A percentile compares a stretch with the other conserved stretches of the same genome.
These are phyloP conservation scores for Pilobolus umbonatus DNA, from an alignment of 192 early-diverging fungal genomes.

Conservation along the genomic window DNA sequence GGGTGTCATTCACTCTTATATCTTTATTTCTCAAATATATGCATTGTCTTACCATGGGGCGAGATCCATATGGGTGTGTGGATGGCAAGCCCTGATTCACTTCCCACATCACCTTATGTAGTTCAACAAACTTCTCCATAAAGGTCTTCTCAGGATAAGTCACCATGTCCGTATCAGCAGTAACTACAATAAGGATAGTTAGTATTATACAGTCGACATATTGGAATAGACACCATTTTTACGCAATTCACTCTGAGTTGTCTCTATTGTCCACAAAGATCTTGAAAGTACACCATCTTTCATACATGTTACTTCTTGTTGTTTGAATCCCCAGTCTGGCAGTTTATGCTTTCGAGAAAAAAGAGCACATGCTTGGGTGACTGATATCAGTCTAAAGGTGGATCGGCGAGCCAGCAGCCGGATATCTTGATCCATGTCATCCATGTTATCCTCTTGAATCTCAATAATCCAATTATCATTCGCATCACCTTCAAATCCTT, in stretches of 20 bases:
- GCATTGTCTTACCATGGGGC: conserved; percentile 50
- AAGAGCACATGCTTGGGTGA: conserved; percentile 74
- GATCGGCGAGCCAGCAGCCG: conserved; percentile 59
- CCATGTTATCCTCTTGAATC: conserved; percentile 58
- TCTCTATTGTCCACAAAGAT: conserved; percentile 80
- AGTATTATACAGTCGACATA: neutral
- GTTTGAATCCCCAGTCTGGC: conserved; percentile 91
- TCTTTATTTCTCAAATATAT: neutral
- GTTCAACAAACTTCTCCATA: conserved; percentile 83
- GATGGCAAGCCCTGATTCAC: conserved; percentile 88
- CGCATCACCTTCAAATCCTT: conserved; percentile 76
- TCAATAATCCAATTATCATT: conserved; percentile 93
- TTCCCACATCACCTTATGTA: conserved; percentile 88
- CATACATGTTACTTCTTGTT: conserved; percentile 94
- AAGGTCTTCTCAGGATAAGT: conserved; percentile 69
- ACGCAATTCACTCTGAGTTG: conserved; percentile 46
- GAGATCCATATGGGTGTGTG: conserved; percentile 93
- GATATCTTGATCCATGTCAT: conserved; percentile 44
- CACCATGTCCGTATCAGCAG: conserved; percentile 39
- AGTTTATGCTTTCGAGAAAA: conserved; percentile 78
- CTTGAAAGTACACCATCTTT: conserved; percentile 65
- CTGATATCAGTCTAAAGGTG: conserved; percentile 77
- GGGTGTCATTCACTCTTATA: neutral
- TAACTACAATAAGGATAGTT: neutral
- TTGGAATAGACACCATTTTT: conserved; percentile 7